These are phyloP conservation scores for Oropetium thomaeum DNA, from an alignment of 176 grass and related monocot species.

Conservation along the genomic window DNA sequence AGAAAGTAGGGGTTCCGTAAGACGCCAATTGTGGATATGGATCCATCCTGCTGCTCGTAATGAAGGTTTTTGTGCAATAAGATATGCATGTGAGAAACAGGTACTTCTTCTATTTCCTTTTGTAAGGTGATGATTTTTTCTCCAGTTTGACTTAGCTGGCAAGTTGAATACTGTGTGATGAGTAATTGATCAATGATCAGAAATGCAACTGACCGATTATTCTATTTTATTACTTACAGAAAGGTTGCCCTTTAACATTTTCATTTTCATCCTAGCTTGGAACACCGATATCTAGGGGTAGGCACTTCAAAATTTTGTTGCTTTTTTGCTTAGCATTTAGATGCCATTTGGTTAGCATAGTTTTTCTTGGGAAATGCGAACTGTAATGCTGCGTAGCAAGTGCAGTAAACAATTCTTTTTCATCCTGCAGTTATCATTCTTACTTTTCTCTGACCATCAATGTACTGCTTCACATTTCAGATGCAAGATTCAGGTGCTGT, in stretches of 20 bases:
- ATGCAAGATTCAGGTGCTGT: conserved; percentile 42
- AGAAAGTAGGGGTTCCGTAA: conserved; percentile 13
- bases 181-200: conserved; percentile 14
- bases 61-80: conserved; percentile 56
- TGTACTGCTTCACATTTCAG: conserved; percentile 34
- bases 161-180: background rate
- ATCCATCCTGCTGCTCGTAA: conserved; percentile 71
- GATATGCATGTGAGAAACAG: conserved; percentile 62
- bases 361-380: conserved; percentile 10
- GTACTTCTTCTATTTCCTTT: conserved; percentile 20
- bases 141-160: background rate
- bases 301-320: background rate
- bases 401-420: background rate
- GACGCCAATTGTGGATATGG: conserved; percentile 81
- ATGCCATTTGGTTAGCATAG: conserved; percentile 14
- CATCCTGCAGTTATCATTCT: background rate
- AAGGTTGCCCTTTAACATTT: background rate
- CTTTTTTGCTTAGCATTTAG: conserved; percentile 1
- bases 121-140: background rate
- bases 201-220: conserved; percentile 3
- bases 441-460: conserved; percentile 1
- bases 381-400: background rate
- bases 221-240: conserved; percentile 9
- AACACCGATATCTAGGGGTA: conserved; percentile 4
- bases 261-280: conserved; percentile 8